These are phyloP conservation scores for Blepharisma japonicum DNA, from an alignment of 73 alveolate genomes.

Conservation along the genomic window DNA sequence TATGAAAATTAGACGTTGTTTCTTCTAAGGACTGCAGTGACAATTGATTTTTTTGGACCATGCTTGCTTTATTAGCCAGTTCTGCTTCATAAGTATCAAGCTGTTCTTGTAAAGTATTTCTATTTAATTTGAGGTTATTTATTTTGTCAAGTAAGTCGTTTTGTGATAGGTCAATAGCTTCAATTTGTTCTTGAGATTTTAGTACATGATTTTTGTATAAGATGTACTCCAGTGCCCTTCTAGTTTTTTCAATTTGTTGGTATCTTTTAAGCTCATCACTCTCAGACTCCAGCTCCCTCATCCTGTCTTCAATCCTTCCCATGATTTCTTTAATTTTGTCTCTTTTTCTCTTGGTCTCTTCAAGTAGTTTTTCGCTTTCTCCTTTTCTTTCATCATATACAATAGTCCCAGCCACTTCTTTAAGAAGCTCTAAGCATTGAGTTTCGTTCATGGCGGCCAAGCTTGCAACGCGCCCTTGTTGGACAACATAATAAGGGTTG, in stretches of 20 bases:
- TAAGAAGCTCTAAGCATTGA: conserved; percentile 65
- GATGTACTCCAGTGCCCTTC: conserved; percentile 59
- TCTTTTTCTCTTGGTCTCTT: conserved; percentile 55
- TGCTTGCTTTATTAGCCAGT: conserved; percentile 41
- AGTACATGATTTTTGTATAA: conserved; percentile 55
- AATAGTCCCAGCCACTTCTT: conserved; percentile 80
- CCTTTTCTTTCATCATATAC: conserved; percentile 72
- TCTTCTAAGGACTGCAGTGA: conserved; percentile 43
- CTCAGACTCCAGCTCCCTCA: conserved; percentile 57
- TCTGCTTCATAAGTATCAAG: conserved; percentile 46
- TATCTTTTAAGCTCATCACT: conserved; percentile 62
- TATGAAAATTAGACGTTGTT: not conserved
- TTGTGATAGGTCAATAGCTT: conserved; percentile 44
- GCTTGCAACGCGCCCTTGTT: conserved; percentile 75
- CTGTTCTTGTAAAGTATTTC: conserved; percentile 46
- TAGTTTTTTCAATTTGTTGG: conserved; percentile 53
- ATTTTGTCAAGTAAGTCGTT: conserved; percentile 48
- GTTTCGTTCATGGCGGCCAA: conserved; percentile 70
- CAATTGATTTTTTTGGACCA: conserved; percentile 32
- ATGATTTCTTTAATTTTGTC: conserved; percentile 56
- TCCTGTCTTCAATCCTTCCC: conserved; percentile 53
- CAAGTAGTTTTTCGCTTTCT: conserved; percentile 64
- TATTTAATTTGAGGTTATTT: conserved; percentile 39
- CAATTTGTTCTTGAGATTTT: conserved; percentile 47
- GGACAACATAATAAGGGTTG: conserved; percentile 70